Conservation (phyloP, 768 basidiomycete species). For the Tulasnella sp. region DNA sequence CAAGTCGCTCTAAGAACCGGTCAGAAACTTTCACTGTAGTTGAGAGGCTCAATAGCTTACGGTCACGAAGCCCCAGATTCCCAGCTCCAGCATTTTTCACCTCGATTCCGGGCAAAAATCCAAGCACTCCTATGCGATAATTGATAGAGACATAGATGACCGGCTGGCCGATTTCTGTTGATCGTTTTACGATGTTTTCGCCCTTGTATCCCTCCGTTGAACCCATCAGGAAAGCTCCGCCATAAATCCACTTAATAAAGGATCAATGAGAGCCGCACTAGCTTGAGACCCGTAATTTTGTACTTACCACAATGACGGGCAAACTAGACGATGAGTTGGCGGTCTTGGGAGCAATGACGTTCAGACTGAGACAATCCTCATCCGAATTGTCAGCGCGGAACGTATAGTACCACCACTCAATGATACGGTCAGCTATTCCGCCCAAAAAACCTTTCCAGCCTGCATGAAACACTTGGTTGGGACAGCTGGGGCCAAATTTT, state of each 20-base stretch:
- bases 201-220: not conserved
- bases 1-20: conserved; percentile 33
- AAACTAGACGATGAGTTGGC: conserved; percentile 33
- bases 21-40: not conserved
- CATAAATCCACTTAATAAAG: no score
- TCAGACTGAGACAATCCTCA: conserved; percentile 45
- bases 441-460: not conserved
- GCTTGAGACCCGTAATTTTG: no score
- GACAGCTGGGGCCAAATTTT: not conserved
- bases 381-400: no score
- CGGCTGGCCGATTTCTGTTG: not conserved
- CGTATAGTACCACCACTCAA: no score
- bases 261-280: no score
- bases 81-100: conserved; percentile 39
- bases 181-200: not conserved
- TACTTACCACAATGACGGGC: conserved; percentile 42
- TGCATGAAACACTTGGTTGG: not conserved
- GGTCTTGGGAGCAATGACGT: conserved; percentile 36
- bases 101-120: conserved; percentile 41
- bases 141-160: not conserved
- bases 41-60: conserved; percentile 27
- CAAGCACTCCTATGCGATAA: conserved; percentile 24
- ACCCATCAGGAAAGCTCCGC: no score
- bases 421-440: not conserved
- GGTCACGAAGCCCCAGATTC: conserved; percentile 57